A percentile compares a stretch with the other conserved stretches of the same genome.
Conservation (phyloP, 169 alveolate species). For the Plasmodium billcollinsi region DNA sequence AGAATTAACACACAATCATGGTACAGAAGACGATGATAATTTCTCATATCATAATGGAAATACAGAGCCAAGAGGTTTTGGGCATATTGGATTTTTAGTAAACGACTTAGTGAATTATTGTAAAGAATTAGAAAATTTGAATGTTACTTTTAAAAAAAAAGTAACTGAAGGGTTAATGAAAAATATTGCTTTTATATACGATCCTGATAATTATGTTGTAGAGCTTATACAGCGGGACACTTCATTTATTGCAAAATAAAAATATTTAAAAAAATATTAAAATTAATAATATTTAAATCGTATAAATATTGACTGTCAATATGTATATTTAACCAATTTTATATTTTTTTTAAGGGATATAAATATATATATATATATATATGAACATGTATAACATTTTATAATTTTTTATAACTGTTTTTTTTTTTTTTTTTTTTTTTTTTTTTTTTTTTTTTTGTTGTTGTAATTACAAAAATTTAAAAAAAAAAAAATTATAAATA, state of each 20-base stretch:
- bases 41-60: slow-evolving; percentile 83
- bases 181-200: slow-evolving; percentile 84
- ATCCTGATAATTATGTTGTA: slow-evolving; percentile 86
- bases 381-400: too few species aligned
- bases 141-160: slow-evolving; percentile 73
- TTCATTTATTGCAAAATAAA: slow-evolving; percentile 30
- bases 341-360: too few species aligned
- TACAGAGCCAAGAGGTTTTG: slow-evolving; percentile 84
- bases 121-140: slow-evolving; percentile 76
- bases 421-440: too few species aligned
- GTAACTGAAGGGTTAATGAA: slow-evolving; percentile 85
- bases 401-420: too few species aligned
- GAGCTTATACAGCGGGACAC: slow-evolving; percentile 79
- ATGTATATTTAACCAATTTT: too few species aligned
- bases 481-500: too few species aligned
- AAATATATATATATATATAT: too few species aligned
- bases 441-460: too few species aligned
- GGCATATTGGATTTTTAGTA: slow-evolving; percentile 85
- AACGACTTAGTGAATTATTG: slow-evolving; percentile 82
- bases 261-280: not conserved
- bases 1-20: slow-evolving; percentile 86
- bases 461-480: too few species aligned
- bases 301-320: not conserved
- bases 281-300: not conserved
- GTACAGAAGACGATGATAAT: slow-evolving; percentile 79